phyloP scores from a whole-genome alignment of 2,329 filamentous ascomycete genomes.

The Nemania serpens region DNA sequence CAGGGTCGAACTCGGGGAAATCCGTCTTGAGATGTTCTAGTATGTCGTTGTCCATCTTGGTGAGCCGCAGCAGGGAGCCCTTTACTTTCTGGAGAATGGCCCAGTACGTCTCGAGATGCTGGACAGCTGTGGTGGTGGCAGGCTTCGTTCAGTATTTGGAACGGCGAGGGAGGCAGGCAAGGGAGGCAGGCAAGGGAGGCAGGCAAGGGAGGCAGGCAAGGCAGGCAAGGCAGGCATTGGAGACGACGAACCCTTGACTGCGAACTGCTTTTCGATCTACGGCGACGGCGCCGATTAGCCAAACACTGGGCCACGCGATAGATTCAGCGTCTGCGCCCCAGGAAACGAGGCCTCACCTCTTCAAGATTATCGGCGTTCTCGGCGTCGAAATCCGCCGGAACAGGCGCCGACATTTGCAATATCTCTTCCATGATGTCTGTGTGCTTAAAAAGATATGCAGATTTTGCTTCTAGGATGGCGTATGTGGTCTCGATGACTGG shows the following conservation, averaged over 20 bases:
- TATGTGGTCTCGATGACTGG: neutral
- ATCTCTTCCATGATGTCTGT: slow-evolving; percentile 35
- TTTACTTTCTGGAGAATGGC: slow-evolving; percentile 87
- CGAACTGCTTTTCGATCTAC: slow-evolving; percentile 98
- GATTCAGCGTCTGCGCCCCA: neutral
- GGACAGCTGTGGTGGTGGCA: slow-evolving; percentile 65
- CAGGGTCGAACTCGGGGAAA: slow-evolving; percentile 91
- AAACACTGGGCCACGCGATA: neutral
- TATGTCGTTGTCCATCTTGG: slow-evolving; percentile 94
- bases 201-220: neutral
- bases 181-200: too few relatives aligned
- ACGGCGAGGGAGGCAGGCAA: neutral
- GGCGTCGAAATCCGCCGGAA: slow-evolving; percentile 56
- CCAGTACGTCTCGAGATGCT: slow-evolving; percentile 98
- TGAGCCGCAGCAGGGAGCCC: slow-evolving; percentile 87
- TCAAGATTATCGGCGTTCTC: slow-evolving; percentile 44
- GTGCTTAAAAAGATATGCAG: neutral
- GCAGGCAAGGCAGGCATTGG: too few relatives aligned
- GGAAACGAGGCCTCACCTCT: slow-evolving; percentile 33
- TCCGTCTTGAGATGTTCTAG: slow-evolving; percentile 83
- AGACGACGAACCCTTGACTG: slow-evolving; percentile 76
- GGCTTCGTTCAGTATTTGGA: neutral
- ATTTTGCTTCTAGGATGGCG: neutral
- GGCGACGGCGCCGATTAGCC: neutral
- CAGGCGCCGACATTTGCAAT: slow-evolving; percentile 35